phyloP scores from a whole-genome alignment of 202 grass and related monocot species.

The Dendrocalamus latiflorus region DNA sequence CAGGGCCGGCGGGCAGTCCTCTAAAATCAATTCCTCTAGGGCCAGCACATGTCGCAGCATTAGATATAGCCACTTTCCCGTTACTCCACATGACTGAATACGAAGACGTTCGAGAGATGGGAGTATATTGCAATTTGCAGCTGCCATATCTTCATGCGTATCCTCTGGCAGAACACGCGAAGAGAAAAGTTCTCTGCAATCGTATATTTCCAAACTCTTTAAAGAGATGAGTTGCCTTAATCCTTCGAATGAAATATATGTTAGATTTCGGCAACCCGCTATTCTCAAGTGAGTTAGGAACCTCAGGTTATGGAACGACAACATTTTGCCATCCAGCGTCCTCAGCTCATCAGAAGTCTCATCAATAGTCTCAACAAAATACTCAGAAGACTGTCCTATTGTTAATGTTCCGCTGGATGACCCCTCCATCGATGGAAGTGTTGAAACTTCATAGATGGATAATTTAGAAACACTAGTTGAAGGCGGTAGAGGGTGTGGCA shows the following conservation, averaged over 20 bases:
- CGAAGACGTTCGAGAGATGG: not conserved
- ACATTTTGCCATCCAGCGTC: not conserved
- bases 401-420: not conserved
- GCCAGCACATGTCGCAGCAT: not conserved
- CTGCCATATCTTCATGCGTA: no score
- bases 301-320: conserved; percentile 19
- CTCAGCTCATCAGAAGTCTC: not conserved
- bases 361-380: no score
- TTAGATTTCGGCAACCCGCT: accelerated
- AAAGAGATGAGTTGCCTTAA: conserved; percentile 16
- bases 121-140: no score
- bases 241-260: not conserved
- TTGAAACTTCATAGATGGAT: not conserved
- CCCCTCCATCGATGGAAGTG: not conserved
- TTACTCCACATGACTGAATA: not conserved
- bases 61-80: not conserved
- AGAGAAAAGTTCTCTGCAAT: not conserved
- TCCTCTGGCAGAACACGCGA: not conserved
- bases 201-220: no score
- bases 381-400: no score
- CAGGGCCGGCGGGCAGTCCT: no score
- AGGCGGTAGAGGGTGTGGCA: conserved; percentile 3
- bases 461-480: not conserved
- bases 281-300: not conserved
- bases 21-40: not conserved